Conservation (phyloP, 192 early-diverging fungal genomes). For the Spinellus fusiger region DNA sequence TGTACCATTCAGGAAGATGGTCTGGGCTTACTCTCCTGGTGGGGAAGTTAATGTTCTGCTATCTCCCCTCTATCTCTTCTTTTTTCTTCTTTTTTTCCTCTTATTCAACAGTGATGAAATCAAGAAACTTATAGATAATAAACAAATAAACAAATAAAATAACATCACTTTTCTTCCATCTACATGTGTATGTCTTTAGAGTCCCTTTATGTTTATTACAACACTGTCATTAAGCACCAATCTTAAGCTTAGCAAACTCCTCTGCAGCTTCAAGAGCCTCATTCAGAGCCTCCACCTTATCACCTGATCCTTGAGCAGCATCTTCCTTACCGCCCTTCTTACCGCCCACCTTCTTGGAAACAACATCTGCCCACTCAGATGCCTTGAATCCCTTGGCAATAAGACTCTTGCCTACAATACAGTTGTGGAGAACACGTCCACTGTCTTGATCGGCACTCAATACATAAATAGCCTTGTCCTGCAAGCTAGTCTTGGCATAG, state of each 20-base stretch:
- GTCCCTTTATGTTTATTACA: neutral
- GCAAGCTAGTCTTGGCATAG: slow-evolving; percentile 66
- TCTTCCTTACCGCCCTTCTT: slow-evolving; percentile 95
- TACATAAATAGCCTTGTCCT: slow-evolving; percentile 83
- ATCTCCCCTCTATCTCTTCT: neutral
- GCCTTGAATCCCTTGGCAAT: slow-evolving; percentile 82
- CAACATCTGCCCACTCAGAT: slow-evolving; percentile 83
- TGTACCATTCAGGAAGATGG: slow-evolving; percentile 66
- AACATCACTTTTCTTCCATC: no score
- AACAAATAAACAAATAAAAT: no score
- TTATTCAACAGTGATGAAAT: no score
- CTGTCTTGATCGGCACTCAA: slow-evolving; percentile 66
- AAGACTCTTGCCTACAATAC: slow-evolving; percentile 74
- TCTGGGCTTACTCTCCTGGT: slow-evolving; percentile 68
- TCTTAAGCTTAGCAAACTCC: slow-evolving; percentile 66
- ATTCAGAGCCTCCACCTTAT: slow-evolving; percentile 53
- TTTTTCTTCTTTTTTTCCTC: neutral
- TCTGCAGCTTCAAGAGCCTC: slow-evolving; percentile 72
- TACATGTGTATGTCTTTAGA: no score
- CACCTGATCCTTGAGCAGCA: slow-evolving; percentile 85
- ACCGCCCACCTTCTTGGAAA: slow-evolving; percentile 79
- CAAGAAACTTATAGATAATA: no score
- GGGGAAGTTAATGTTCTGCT: slow-evolving; percentile 34
- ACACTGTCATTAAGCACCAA: slow-evolving; percentile 29
- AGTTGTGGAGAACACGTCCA: slow-evolving; percentile 73